Evolutionary conservation across 768 basidiomycete genomes (phyloP).

Genomic region (Dictyophora rubrovolvata): DNA sequence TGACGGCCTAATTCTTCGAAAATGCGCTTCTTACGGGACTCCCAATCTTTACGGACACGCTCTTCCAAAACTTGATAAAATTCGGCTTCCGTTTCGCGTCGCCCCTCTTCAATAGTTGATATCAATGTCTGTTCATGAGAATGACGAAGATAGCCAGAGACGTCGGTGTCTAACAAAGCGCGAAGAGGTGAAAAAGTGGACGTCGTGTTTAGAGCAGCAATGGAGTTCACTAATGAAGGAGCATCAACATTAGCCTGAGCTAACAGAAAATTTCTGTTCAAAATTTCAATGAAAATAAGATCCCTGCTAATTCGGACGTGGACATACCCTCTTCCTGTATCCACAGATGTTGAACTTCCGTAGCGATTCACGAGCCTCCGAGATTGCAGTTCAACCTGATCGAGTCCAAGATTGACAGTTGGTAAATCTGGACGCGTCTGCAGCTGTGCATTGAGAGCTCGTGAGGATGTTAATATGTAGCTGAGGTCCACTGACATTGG

Average conservation of each 20-base stretch:
- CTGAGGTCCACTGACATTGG: slow-evolving; percentile 14
- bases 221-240: slow-evolving; percentile 72
- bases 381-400: slow-evolving; percentile 92
- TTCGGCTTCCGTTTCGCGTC: slow-evolving; percentile 74
- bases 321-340: slow-evolving; percentile 65
- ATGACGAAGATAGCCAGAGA: slow-evolving; percentile 88
- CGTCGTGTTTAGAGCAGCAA: slow-evolving; percentile 72
- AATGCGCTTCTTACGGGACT: slow-evolving; percentile 78
- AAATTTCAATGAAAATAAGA: slow-evolving; percentile 2
- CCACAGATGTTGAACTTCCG: slow-evolving; percentile 42
- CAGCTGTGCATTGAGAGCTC: slow-evolving; percentile 66
- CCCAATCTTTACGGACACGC: slow-evolving; percentile 73
- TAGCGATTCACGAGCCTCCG: slow-evolving; percentile 71
- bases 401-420: slow-evolving; percentile 78
- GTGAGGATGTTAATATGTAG: slow-evolving; percentile 16
- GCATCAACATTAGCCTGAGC: slow-evolving; percentile 93
- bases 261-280: slow-evolving; percentile 72
- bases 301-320: not conserved
- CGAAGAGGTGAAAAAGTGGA: slow-evolving; percentile 84
- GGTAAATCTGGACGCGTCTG: slow-evolving; percentile 68
- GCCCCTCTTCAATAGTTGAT: slow-evolving; percentile 84
- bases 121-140: slow-evolving; percentile 93
- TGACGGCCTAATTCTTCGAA: slow-evolving; percentile 83
- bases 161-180: slow-evolving; percentile 88
- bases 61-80: slow-evolving; percentile 78